These are phyloP conservation scores for Hericium alpestre DNA, from an alignment of 768 basidiomycete genomes.

Conservation along the genomic window DNA sequence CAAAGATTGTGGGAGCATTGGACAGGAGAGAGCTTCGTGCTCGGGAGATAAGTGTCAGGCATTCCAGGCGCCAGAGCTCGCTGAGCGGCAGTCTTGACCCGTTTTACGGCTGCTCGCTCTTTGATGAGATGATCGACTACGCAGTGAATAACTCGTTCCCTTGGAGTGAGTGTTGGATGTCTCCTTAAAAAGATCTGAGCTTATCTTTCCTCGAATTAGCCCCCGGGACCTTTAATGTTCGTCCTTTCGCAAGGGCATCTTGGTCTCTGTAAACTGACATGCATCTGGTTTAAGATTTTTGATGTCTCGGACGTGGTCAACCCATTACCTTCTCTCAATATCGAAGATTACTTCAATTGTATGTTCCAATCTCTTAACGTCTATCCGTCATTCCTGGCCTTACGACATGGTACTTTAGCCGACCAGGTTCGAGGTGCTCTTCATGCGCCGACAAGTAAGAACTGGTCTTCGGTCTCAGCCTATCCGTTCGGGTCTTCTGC, in stretches of 20 bases:
- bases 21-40: constrained; percentile 31
- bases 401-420: constrained; percentile 25
- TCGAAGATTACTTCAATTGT: constrained; percentile 55
- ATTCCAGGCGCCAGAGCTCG: neutral
- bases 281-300: constrained; percentile 13
- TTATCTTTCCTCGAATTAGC: neutral
- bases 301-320: constrained; percentile 25
- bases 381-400: neutral
- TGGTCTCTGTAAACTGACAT: neutral
- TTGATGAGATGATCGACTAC: constrained; percentile 60
- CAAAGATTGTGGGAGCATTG: constrained; percentile 21
- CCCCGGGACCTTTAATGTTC: constrained; percentile 5
- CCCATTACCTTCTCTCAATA: constrained; percentile 41
- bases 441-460: constrained; percentile 55
- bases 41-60: neutral
- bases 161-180: constrained; percentile 26
- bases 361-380: constrained; percentile 6
- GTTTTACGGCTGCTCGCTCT: constrained; percentile 40
- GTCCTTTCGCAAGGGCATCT: neutral
- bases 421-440: constrained; percentile 45
- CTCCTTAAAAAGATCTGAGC: neutral
- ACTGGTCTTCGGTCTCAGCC: constrained; percentile 23
- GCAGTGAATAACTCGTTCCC: constrained; percentile 64
- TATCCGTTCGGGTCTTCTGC: constrained; percentile 7
- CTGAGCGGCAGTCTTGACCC: constrained; percentile 15